Base-by-base conservation (phyloP, 1,284 basidiomycete species). In the Austroboletus novae-zelandiae region DNA sequence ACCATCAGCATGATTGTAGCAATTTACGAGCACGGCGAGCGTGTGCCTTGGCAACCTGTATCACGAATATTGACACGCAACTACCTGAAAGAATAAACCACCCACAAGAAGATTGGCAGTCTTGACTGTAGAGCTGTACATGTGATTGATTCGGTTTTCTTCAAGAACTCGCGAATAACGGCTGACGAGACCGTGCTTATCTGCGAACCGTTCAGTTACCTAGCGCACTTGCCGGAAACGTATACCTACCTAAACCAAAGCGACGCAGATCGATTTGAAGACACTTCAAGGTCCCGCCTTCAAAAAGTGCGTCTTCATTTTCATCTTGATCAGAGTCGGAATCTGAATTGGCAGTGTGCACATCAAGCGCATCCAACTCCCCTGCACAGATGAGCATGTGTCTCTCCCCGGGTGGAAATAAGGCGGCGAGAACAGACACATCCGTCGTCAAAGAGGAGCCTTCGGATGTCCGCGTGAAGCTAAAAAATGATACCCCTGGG, bases 121-220 rank as follows among this genome's bases (percentile, higher is more conserved):
- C 68, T 90, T 89, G 61, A 83, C 87, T 11, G 89, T 91, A 41
- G 87, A 90, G 54, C 84, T 87, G 62, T 91, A 91, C 78, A 91
- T 87, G 68, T 91, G 89, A 65, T 89, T 85, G 66, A 91, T 87
- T 6, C 80, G 78, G 56, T 81, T 82, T 54, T 81, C 76, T 53
- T 86, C 80, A 9, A 91, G 76, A 11, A 86, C 77, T 20, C 80
- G 76, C 20, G 87, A 91, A 64, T 88, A 91, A 35, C 82, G 80
- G 61, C 80, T 88, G 45, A 91, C 84, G 9, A 91, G 75, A 27
- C 89, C 88, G 56, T 87, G 77, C 60, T 86, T 88, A 61, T 89
- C 86, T 83, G 59, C 25, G 50, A 39, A 43, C 17, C 45, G 39
- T 31, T 23, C 13, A 11, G n/a, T 18, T 40, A 31, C 48, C 17